A percentile compares a stretch with the other conserved stretches of the same genome.
Conservation (phyloP, 2,329 filamentous ascomycete species). For the Fusarium sulawesiense region DNA sequence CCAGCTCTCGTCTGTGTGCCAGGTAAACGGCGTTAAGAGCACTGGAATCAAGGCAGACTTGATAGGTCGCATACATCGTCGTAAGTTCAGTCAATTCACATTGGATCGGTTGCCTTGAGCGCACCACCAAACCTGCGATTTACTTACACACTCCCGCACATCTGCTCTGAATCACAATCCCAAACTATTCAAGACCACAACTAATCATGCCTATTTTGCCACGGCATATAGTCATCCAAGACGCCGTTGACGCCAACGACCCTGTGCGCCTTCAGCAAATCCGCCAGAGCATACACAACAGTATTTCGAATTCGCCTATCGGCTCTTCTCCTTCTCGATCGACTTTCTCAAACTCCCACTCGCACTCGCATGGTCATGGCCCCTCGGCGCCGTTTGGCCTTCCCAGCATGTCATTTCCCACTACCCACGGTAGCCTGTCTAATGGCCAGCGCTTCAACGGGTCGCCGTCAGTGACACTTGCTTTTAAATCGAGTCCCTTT, state of each 20-base stretch:
- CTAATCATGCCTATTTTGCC: conserved; percentile 25
- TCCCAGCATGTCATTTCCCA: conserved; percentile 39
- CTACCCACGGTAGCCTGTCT: conserved; percentile 25
- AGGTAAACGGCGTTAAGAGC: conserved; percentile 77
- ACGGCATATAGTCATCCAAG: conserved; percentile 55
- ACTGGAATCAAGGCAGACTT: conserved; percentile 88
- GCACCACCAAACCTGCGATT: neutral
- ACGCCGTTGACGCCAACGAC: conserved; percentile 53
- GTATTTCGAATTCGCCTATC: conserved; percentile 46
- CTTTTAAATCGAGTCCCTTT: conserved; percentile 83
- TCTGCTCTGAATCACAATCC: neutral
- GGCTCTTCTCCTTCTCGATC: conserved; percentile 33
- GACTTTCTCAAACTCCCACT: conserved; percentile 18
- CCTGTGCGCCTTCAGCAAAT: conserved; percentile 57
- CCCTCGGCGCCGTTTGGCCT: conserved; percentile 24
- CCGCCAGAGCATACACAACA: conserved; percentile 56
- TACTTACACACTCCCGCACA: neutral
- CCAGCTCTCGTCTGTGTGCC: conserved; percentile 81
- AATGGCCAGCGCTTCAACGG: conserved; percentile 42
- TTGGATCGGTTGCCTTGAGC: neutral
- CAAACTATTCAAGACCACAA: neutral
- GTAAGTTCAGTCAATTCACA: conserved; percentile 65
- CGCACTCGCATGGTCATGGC: conserved; percentile 15
- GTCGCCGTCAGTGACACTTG: conserved; percentile 31
- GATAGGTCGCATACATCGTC: conserved; percentile 79